Evolutionary conservation across 345 rosid species (phyloP), one percentile per base, ranked within the genome.

Genomic region (Euphorbia tirucalli): DNA sequence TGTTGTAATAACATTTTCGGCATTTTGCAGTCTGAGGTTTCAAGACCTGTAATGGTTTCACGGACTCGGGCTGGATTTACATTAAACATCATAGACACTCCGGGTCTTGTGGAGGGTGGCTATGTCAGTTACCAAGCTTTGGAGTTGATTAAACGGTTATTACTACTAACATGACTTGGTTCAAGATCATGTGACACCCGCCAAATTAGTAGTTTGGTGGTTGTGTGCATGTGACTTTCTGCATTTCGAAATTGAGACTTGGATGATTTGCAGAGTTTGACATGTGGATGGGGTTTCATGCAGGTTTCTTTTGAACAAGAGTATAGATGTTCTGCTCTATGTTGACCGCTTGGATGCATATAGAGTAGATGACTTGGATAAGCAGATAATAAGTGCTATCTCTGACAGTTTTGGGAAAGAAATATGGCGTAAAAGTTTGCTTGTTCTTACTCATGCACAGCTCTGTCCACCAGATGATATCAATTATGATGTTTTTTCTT

Each of bases 61-160:
- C 93, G 93, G 70, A 50, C 84, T 25, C 82, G 89, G 60, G 84
- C 92, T 14, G 97, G 96, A 30, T 90, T 92, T 80, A 87, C 91
- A 8, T 75, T 92, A 63, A 90, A 92, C 78, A 80, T 92, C 31
- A 81, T 92, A 8, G 93, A 92, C 80, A 88, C 96, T 52, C 97
- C 96, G 28, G 97, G 96, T 31, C 89, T 90, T 28, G 85, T 90
- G 50, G 97, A 92, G 70, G 97, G 93, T 71, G 96, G 97, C 72
- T 92, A 89, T 74, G 93, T 90, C 41, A 92, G 83, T 81, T 85
- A 86, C 77, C 96, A 83, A 75, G 88, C 90, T 37, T 77, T 92
- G 79, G 88, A 90, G 71, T 76, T 82, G 71, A 90, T 88, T 41
- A 92, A 92, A 82, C 79, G 90, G 97, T 92, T 49, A 19, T 81